Conservation (phyloP, 2,329 filamentous ascomycete genomes). For the Fusarium denticulatum region DNA sequence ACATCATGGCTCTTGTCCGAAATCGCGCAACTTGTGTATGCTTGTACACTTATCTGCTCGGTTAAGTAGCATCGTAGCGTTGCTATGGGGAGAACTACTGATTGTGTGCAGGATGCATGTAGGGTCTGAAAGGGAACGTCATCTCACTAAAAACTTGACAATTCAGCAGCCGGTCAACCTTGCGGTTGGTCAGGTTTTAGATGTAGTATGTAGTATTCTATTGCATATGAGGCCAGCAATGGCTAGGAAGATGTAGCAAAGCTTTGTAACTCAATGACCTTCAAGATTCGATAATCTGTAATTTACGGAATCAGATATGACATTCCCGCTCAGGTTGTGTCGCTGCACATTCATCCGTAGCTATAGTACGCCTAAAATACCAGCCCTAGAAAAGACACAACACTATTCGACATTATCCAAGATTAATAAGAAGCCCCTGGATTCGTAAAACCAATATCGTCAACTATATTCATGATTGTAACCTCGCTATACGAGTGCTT, state of each 20-base stretch:
- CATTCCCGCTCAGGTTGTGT: neutral
- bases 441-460: conserved; percentile 5
- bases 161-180: conserved; percentile 1
- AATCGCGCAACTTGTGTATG: conserved; percentile 1
- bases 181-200: neutral
- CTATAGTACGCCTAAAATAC: neutral
- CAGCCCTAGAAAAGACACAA: neutral
- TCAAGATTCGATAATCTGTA: neutral
- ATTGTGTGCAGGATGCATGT: conserved; percentile 25
- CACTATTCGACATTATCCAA: neutral
- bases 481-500: conserved; percentile 24
- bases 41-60: neutral
- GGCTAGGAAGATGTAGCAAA: neutral
- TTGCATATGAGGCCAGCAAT: conserved; percentile 26
- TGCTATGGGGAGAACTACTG: conserved; percentile 7
- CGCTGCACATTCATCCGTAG: neutral
- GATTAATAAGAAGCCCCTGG: neutral
- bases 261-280: neutral
- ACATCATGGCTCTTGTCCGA: conserved; percentile 30
- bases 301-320: neutral
- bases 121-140: conserved; percentile 14
- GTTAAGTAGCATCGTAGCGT: conserved; percentile 11
- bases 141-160: conserved; percentile 3
- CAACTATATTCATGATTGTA: conserved; percentile 25
- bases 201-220: conserved; percentile 1